phyloP scores from a whole-genome alignment of 2,329 filamentous ascomycete genomes.

The Bipolaris gigantea region DNA sequence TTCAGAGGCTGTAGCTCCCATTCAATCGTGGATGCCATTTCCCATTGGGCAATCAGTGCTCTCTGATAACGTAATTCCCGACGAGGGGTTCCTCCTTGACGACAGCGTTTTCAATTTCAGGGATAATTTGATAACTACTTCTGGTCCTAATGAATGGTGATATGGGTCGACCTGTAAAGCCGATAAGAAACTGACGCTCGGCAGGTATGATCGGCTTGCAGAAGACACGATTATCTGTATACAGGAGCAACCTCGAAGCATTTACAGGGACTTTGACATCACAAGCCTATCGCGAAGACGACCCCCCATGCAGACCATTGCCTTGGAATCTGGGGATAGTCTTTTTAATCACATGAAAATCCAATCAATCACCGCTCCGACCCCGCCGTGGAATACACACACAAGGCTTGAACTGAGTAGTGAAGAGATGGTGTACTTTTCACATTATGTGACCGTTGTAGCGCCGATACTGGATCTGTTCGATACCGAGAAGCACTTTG shows the following conservation, averaged over 20 bases:
- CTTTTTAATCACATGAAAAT: slow-evolving; percentile 5
- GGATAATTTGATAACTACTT: slow-evolving; percentile 41
- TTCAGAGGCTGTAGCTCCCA: slow-evolving; percentile 9
- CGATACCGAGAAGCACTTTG: slow-evolving; percentile 46
- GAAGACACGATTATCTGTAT: slow-evolving; percentile 46
- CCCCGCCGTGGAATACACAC: slow-evolving; percentile 30
- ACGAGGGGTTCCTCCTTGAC: slow-evolving; percentile 31
- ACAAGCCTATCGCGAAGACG: slow-evolving; percentile 49
- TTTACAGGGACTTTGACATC: slow-evolving; percentile 46
- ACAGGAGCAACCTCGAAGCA: slow-evolving; percentile 33
- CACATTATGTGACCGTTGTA: slow-evolving; percentile 44
- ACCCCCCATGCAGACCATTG: slow-evolving; percentile 29
- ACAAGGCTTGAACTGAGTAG: slow-evolving; percentile 32
- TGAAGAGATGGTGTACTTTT: slow-evolving; percentile 45
- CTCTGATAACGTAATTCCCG: slow-evolving; percentile 23
- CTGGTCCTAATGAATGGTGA: slow-evolving; percentile 51
- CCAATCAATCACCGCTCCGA: slow-evolving; percentile 7
- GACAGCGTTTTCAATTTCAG: slow-evolving; percentile 29
- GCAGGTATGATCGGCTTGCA: slow-evolving; percentile 50
- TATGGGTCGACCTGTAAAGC: background rate
- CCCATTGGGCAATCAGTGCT: slow-evolving; percentile 15
- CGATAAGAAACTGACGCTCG: background rate
- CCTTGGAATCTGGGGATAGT: slow-evolving; percentile 30
- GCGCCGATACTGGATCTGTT: slow-evolving; percentile 50
- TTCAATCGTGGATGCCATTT: slow-evolving; percentile 22